Evolutionary conservation across 306 rosid genomes (phyloP).

Genomic region (Malus sieversii): DNA sequence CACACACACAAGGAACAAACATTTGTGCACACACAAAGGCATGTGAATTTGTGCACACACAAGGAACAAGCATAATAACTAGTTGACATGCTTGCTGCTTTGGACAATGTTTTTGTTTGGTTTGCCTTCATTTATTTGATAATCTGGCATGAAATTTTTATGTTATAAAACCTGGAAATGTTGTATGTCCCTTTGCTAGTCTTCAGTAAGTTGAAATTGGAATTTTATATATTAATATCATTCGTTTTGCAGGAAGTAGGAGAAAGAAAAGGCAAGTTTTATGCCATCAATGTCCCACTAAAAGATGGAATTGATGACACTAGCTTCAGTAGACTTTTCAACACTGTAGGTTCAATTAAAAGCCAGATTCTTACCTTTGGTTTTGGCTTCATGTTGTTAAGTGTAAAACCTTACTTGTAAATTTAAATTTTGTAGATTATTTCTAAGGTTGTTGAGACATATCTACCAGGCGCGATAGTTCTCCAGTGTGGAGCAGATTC

Average conservation of each 20-base stretch:
- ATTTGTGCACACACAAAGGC: neutral
- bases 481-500: slow-evolving; percentile 99
- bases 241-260: slow-evolving; percentile 85
- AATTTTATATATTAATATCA: slow-evolving; percentile 36
- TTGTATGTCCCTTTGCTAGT: neutral
- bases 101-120: neutral
- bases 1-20: neutral
- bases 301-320: slow-evolving; percentile 97
- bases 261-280: slow-evolving; percentile 94
- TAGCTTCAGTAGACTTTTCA: slow-evolving; percentile 94
- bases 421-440: slow-evolving; percentile 54
- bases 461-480: slow-evolving; percentile 89
- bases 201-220: slow-evolving; percentile 3
- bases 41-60: neutral
- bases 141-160: neutral
- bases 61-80: neutral
- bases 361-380: slow-evolving; percentile 3
- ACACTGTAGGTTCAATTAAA: slow-evolving; percentile 60
- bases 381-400: slow-evolving; percentile 16
- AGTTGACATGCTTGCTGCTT: neutral
- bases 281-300: slow-evolving; percentile 96
- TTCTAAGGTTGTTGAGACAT: slow-evolving; percentile 94
- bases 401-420: slow-evolving; percentile 6
- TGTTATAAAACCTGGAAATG: slow-evolving; percentile 5
- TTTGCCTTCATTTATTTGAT: neutral